Percentiles rank a stretch among this genome's conserved stretches.
Evolutionary conservation across 2,329 filamentous ascomycete genomes (phyloP).

Genomic region (Arthrobotrys entomopaga): DNA sequence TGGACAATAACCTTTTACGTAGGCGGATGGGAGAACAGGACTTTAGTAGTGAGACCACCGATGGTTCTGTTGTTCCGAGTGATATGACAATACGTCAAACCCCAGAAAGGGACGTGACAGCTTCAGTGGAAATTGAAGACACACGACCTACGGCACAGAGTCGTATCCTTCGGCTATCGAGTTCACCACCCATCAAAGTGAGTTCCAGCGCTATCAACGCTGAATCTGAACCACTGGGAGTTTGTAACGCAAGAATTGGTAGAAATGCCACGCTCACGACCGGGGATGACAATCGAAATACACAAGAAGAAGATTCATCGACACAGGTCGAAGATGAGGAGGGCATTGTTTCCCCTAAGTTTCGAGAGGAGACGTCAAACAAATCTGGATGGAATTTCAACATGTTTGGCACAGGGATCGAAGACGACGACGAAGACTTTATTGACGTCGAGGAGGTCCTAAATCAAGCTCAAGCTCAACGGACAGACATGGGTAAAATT

Average conservation of each 20-base stretch:
- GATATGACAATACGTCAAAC: conserved; percentile 1
- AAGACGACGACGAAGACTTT: conserved; percentile 39
- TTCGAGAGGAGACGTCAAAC: not conserved
- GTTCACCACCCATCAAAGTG: conserved; percentile 33
- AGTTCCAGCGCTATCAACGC: conserved; percentile 22
- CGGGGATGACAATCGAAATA: too few relatives aligned
- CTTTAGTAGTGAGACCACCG: conserved; percentile 37
- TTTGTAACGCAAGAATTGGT: too few relatives aligned
- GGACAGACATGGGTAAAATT: too few relatives aligned
- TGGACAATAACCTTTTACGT: not conserved
- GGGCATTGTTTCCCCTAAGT: too few relatives aligned
- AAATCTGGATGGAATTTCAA: conserved; percentile 40
- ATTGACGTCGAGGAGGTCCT: conserved; percentile 37
- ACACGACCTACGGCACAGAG: not conserved
- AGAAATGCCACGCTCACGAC: too few relatives aligned
- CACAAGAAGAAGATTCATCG: too few relatives aligned
- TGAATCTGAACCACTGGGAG: not conserved
- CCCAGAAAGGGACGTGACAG: not conserved
- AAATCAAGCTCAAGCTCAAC: too few relatives aligned
- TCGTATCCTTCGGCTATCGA: not conserved
- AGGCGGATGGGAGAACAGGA: not conserved
- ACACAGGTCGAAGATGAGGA: too few relatives aligned
- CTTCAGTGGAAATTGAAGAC: too few relatives aligned
- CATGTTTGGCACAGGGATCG: conserved; percentile 46
- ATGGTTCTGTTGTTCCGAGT: conserved; percentile 24